phyloP scores from a whole-genome alignment of 768 basidiomycete species.

The Tulasnella sp. region DNA sequence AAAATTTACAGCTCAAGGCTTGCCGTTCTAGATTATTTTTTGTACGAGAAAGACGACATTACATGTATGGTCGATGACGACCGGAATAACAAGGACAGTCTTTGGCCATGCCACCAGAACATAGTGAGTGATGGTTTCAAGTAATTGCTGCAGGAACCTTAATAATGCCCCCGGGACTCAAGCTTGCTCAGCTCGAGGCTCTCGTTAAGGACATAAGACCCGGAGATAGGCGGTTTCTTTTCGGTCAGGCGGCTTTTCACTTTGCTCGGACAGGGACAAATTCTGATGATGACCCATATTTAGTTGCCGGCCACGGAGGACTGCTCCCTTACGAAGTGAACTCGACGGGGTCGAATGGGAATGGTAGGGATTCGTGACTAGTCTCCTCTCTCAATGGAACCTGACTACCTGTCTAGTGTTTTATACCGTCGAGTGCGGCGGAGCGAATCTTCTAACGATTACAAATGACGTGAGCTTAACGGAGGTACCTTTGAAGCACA shows the following conservation, averaged over 20 bases:
- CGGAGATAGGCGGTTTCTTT: neutral
- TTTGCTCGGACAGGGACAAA: neutral
- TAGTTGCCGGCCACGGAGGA: neutral
- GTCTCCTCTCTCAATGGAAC: neutral
- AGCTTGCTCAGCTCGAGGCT: neutral
- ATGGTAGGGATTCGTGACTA: neutral
- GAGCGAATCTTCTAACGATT: neutral
- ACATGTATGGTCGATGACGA: neutral
- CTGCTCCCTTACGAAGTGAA: neutral
- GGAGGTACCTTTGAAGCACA: neutral
- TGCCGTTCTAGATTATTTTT: neutral
- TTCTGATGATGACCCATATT: neutral
- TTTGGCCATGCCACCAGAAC: neutral
- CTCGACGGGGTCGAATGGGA: neutral
- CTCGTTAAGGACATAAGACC: neutral
- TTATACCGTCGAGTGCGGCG: neutral
- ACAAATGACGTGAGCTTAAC: neutral
- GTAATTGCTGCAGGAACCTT: neutral
- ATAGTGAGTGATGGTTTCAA: neutral
- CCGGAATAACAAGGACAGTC: neutral
- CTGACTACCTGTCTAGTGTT: neutral
- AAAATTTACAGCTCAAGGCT: neutral
- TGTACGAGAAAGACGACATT: neutral
- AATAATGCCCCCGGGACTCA: neutral
- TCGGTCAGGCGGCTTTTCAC: neutral